Evolutionary conservation across 106 monocot species (phyloP).

Genomic region (Dioscorea zingiberensis): DNA sequence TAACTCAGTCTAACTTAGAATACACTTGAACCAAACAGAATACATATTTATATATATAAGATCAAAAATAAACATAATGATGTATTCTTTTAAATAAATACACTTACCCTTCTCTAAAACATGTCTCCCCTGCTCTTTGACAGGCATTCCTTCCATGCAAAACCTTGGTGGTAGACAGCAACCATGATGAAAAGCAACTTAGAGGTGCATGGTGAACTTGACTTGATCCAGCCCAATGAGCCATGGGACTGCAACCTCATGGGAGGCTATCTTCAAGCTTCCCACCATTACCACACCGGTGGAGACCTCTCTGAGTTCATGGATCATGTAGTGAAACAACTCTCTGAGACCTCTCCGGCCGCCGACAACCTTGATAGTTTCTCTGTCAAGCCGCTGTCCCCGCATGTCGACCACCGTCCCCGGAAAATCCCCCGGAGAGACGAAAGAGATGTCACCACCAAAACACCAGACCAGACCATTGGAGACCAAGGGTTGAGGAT

Average conservation of each 20-base stretch:
- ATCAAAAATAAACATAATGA: no score
- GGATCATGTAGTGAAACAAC: constrained; percentile 5
- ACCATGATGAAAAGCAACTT: no score
- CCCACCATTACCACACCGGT: background rate
- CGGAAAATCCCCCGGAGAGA: background rate
- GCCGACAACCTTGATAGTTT: constrained; percentile 3
- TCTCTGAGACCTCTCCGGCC: constrained; percentile 5
- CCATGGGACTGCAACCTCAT: background rate
- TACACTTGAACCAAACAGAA: no score
- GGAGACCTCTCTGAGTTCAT: constrained; percentile 18
- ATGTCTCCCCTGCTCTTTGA: no score
- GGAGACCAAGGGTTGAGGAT: constrained; percentile 13
- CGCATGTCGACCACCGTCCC: background rate
- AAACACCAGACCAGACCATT: no score
- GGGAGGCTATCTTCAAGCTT: background rate
- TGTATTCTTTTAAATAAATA: no score
- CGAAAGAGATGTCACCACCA: background rate
- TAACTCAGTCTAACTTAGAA: no score
- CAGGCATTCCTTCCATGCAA: no score
- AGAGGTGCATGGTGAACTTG: constrained; percentile 26
- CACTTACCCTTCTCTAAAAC: no score
- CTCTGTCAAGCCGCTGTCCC: background rate
- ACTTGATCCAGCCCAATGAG: constrained; percentile 29
- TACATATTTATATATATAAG: no score
- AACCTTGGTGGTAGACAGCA: no score